Percentiles rank a stretch among this genome's conserved stretches.
Conservation (phyloP, 1,139 yeast genomes). For the Yamadazyma atmosphaerica region DNA sequence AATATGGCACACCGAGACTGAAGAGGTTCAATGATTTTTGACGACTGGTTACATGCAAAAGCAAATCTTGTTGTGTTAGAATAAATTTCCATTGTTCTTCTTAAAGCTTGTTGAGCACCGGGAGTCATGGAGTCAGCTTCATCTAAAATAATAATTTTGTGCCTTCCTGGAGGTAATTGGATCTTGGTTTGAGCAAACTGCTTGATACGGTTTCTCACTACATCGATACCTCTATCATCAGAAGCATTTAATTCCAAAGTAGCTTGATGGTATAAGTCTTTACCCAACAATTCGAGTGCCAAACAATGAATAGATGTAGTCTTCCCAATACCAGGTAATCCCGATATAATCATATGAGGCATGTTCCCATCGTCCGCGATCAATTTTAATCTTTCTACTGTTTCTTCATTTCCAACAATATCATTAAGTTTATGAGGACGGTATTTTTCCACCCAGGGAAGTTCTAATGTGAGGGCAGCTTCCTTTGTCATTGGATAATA, state of each 20-base stretch:
- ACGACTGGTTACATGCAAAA: constrained; percentile 93
- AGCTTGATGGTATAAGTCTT: constrained; percentile 69
- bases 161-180: constrained; percentile 53
- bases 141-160: constrained; percentile 86
- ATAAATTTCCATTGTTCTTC: constrained; percentile 96
- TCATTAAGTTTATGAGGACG: constrained; percentile 79
- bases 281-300: constrained; percentile 79
- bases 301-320: constrained; percentile 92
- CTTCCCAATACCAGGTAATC: constrained; percentile 96
- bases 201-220: constrained; percentile 48
- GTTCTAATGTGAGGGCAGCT: constrained; percentile 28
- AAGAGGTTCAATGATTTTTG: constrained; percentile 92
- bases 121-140: constrained; percentile 99
- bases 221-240: constrained; percentile 52
- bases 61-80: constrained; percentile 95
- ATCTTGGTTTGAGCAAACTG: constrained; percentile 76
- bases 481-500: constrained; percentile 12
- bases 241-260: constrained; percentile 74
- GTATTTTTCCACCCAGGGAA: constrained; percentile 90
- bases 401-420: constrained; percentile 91
- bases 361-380: constrained; percentile 92
- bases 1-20: constrained; percentile 96
- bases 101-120: constrained; percentile 95
- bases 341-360: constrained; percentile 94
- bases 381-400: constrained; percentile 77